These are phyloP conservation scores for Fusarium sp. DNA, from an alignment of 2,329 filamentous ascomycete genomes.

Conservation along the genomic window DNA sequence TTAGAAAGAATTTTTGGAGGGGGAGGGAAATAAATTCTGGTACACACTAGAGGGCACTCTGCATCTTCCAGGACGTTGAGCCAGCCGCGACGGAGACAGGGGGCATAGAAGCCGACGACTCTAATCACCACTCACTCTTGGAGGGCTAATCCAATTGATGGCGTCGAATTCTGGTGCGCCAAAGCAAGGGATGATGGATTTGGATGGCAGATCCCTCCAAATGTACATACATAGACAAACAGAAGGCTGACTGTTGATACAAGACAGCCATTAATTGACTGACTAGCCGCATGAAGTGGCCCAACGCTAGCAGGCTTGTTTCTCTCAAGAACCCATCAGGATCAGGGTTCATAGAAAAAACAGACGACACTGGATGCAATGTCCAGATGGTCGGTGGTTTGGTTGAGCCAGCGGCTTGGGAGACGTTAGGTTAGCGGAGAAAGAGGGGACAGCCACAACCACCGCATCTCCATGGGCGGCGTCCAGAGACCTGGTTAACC, in stretches of 20 bases:
- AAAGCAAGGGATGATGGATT: constrained; percentile 34
- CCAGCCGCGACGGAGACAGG: constrained; percentile 36
- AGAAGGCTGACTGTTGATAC: constrained; percentile 3
- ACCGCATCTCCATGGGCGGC: background rate
- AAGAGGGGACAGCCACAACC: constrained; percentile 9
- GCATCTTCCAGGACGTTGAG: constrained; percentile 35
- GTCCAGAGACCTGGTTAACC: constrained; percentile 1
- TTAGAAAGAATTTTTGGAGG: constrained; percentile 9
- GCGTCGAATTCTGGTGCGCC: constrained; percentile 34
- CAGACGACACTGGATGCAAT: constrained; percentile 6
- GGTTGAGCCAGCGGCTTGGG: constrained; percentile 20
- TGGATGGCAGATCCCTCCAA: constrained; percentile 30
- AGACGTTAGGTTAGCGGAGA: constrained; percentile 23
- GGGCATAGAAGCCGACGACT: constrained; percentile 38
- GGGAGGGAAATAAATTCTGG: constrained; percentile 14
- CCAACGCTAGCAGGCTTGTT: constrained; percentile 33
- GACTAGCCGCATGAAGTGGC: constrained; percentile 32
- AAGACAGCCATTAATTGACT: constrained; percentile 11
- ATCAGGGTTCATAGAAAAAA: constrained; percentile 23
- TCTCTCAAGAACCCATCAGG: constrained; percentile 15
- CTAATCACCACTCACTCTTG: constrained; percentile 6
- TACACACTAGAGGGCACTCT: constrained; percentile 27
- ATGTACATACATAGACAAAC: background rate
- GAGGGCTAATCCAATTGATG: constrained; percentile 28
- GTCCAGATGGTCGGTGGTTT: constrained; percentile 8